Base-by-base conservation (phyloP, 2,329 filamentous ascomycete species). In the Fusarium luffae region DNA sequence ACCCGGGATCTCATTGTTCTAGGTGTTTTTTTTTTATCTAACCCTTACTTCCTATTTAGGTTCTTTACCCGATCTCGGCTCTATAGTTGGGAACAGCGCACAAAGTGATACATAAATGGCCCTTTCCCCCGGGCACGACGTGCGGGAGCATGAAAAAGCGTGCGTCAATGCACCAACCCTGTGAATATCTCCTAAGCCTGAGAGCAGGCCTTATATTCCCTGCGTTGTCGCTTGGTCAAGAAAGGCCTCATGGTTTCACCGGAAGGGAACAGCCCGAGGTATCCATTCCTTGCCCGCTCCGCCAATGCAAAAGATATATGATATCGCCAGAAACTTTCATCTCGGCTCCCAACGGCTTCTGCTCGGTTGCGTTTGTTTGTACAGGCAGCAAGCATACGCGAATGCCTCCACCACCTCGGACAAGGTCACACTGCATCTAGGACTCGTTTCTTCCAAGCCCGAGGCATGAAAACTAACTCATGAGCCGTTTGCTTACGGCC, bases 21-120 rank as follows among this genome's bases (percentile, higher is more conserved):
- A 37, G 18, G 18, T n/a, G n/a, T n/a, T 11, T 37, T 37, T 18
- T 37, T n/a, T 37, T n/a, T n/a, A 5, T 27, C 25, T 13, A 5
- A 16, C 19, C 23, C 32, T 51, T 41, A 50, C 69, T 49, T 57
- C 63, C 63, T 65, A 44, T 66, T 72, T 32, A 34, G 49, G 52
- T 23, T 51, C 34, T 44, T 61, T 58, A 51, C 40, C 52, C 25
- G 43, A 50, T 30, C 44, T 61, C 52, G 42, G 40, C 50, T 60
- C 48, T 19, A 69, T 28, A 58, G 48, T 51, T 68, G 51, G 48
- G 51, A 63, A 54, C 67, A 63, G 47, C 63, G 41, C 54, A 56
- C 63, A 50, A 55, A 55, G 40, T 54, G 59, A 42, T 67, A 73
- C 66, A 59, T 66, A 68, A 63, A 59, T 66, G 69, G 52, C 68